These are phyloP conservation scores for Candida dubliniensis DNA, from an alignment of 1,139 yeast genomes.

Conservation along the genomic window DNA sequence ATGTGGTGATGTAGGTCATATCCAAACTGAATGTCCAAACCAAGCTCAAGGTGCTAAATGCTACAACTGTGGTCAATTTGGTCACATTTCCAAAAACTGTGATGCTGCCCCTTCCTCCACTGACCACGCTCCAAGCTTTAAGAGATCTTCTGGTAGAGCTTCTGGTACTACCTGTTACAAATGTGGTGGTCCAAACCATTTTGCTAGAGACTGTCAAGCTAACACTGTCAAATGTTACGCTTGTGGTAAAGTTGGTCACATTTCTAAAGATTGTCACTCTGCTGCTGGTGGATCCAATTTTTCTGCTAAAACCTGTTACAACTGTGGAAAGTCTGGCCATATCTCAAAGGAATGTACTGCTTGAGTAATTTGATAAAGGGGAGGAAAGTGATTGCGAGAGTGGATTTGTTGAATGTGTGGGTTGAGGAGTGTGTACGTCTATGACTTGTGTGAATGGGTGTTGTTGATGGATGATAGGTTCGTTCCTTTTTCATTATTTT, in stretches of 20 bases:
- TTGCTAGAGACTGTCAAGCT: constrained; percentile 88
- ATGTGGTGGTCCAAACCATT: constrained; percentile 93
- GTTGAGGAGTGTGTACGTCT: not conserved
- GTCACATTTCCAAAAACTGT: constrained; percentile 82
- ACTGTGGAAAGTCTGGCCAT: constrained; percentile 39
- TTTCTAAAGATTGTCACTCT: constrained; percentile 77
- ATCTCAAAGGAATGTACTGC: constrained; percentile 37
- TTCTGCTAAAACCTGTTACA: constrained; percentile 50
- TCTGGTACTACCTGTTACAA: constrained; percentile 74
- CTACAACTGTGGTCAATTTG: constrained; percentile 67
- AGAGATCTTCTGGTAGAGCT: constrained; percentile 14
- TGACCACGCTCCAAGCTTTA: not conserved
- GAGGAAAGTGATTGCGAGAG: not conserved
- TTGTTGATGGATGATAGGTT: not conserved
- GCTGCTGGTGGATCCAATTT: constrained; percentile 37
- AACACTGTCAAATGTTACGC: constrained; percentile 79
- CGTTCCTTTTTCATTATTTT: not conserved
- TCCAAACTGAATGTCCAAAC: constrained; percentile 65
- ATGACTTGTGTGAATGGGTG: not conserved
- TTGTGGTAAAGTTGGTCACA: constrained; percentile 88
- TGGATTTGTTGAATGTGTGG: not conserved
- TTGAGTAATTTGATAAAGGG: constrained; percentile 7
- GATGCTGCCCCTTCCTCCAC: constrained; percentile 27
- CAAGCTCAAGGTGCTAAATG: constrained; percentile 51
- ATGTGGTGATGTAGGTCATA: constrained; percentile 75